Percentiles rank a stretch among this genome's conserved stretches.
Conservation (phyloP, 2,329 filamentous ascomycete species). For the Coniochaeta sp. region DNA sequence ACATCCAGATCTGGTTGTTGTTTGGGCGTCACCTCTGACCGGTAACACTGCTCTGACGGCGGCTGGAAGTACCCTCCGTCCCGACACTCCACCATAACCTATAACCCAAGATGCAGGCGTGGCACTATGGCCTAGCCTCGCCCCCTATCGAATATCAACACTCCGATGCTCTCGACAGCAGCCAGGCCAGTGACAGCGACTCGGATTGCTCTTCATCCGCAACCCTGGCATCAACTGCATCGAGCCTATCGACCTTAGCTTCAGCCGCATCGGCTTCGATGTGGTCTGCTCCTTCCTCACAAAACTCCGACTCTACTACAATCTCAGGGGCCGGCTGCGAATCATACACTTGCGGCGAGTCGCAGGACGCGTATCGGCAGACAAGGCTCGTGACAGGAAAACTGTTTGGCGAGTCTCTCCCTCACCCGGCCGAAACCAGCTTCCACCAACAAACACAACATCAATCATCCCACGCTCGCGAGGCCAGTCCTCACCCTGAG, state of each 20-base stretch:
- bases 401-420: conserved; percentile 5
- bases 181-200: not conserved
- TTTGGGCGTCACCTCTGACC: conserved; percentile 31
- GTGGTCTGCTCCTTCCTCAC: conserved; percentile 67
- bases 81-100: conserved; percentile 13
- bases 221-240: not conserved
- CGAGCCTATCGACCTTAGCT: conserved; percentile 58
- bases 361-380: conserved; percentile 15
- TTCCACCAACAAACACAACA: not conserved
- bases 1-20: conserved; percentile 31
- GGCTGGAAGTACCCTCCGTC: conserved; percentile 21
- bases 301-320: conserved; percentile 63
- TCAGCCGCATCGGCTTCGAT: conserved; percentile 71
- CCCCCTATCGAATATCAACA: conserved; percentile 53
- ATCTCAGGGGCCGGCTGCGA: conserved; percentile 55
- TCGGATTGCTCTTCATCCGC: not conserved
- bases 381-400: not conserved
- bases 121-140: conserved; percentile 46
- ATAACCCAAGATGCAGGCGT: conserved; percentile 50
- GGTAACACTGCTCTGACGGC: conserved; percentile 24
- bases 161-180: conserved; percentile 37
- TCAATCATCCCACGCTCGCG: conserved; percentile 19
- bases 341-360: conserved; percentile 7
- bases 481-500: conserved; percentile 49
- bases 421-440: conserved; percentile 15